A percentile compares a stretch with the other conserved stretches of the same genome.
Conservation (phyloP, 1,284 basidiomycete genomes). For the Meira nashicola region DNA sequence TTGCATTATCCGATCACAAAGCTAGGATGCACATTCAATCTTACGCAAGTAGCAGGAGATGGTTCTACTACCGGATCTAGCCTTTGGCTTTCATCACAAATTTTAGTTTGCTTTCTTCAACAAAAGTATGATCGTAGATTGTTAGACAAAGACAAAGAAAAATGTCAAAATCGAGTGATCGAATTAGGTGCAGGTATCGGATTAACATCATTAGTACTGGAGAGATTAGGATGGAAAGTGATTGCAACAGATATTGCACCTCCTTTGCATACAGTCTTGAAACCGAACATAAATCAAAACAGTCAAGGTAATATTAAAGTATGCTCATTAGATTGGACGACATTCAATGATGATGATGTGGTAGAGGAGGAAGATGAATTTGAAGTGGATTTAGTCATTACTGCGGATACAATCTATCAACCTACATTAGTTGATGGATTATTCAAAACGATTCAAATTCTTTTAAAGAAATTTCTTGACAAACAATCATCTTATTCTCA, state of each 20-base stretch:
- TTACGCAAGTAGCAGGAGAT: background rate
- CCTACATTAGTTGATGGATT: background rate
- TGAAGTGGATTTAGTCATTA: background rate
- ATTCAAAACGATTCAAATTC: no score
- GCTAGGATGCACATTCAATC: background rate
- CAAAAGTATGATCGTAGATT: conserved; percentile 8
- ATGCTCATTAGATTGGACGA: conserved; percentile 1
- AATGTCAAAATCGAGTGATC: conserved; percentile 18
- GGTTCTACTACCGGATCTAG: conserved; percentile 1
- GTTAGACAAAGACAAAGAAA: conserved; percentile 42
- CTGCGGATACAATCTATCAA: conserved; percentile 6
- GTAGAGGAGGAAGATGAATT: background rate
- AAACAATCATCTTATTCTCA: no score
- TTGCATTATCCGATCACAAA: background rate
- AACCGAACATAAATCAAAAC: background rate
- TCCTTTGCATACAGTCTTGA: background rate
- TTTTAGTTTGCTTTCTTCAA: background rate
- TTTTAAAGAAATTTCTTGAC: no score
- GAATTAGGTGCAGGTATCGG: conserved; percentile 50
- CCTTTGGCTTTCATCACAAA: conserved; percentile 4
- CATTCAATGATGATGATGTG: no score
- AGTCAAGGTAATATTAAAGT: background rate
- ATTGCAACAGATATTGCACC: conserved; percentile 8
- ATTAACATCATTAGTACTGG: conserved; percentile 36
- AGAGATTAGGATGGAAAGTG: conserved; percentile 1